Conservation (phyloP, 306 rosid species). For the Vigna hirtella region DNA sequence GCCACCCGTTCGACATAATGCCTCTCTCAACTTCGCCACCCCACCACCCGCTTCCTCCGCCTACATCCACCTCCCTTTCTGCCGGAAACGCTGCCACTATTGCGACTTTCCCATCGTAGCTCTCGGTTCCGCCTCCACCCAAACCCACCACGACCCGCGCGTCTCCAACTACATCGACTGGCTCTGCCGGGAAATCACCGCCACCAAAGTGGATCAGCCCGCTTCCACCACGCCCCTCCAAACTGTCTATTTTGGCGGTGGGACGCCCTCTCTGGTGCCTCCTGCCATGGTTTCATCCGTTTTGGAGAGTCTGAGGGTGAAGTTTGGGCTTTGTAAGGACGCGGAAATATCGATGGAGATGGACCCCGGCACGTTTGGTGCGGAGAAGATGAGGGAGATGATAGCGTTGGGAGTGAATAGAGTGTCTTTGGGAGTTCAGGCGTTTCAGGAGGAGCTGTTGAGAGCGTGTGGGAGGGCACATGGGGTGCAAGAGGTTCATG, state of each 20-base stretch:
- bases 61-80: constrained; percentile 93
- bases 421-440: constrained; percentile 94
- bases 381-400: constrained; percentile 62
- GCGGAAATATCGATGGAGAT: constrained; percentile 90
- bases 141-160: constrained; percentile 70
- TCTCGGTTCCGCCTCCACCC: constrained; percentile 72
- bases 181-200: constrained; percentile 82
- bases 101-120: constrained; percentile 96
- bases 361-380: constrained; percentile 96
- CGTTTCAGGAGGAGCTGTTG: constrained; percentile 85
- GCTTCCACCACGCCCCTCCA: constrained; percentile 60
- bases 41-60: constrained; percentile 69
- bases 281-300: constrained; percentile 69
- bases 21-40: constrained; percentile 43
- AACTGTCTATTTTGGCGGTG: constrained; percentile 89
- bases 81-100: constrained; percentile 95
- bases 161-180: constrained; percentile 65
- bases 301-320: constrained; percentile 59
- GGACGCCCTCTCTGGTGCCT: constrained; percentile 92
- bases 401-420: constrained; percentile 80
- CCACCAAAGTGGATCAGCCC: constrained; percentile 48
- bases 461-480: constrained; percentile 92
- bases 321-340: constrained; percentile 66
- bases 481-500: constrained; percentile 77
- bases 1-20: constrained; percentile 74